Evolutionary conservation across 495 filamentous ascomycete genomes (phyloP).

Genomic region (Xylona heveae): DNA sequence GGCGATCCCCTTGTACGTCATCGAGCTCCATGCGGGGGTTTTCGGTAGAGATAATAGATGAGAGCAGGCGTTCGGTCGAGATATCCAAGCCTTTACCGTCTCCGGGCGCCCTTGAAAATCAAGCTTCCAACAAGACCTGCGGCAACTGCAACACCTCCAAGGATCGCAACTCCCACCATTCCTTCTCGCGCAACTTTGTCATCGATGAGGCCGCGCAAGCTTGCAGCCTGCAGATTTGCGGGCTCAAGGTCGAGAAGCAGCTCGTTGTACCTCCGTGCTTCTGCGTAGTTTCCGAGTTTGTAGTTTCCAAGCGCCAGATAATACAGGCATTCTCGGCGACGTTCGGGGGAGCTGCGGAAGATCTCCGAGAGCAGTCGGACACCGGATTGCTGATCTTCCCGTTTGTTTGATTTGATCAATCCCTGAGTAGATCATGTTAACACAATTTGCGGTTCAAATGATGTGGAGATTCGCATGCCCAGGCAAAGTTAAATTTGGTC

Average conservation of each 20-base stretch:
- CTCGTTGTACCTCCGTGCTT: constrained; percentile 88
- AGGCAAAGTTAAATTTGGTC: constrained; percentile 99
- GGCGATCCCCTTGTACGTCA: no score
- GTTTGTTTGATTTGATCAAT: constrained; percentile 72
- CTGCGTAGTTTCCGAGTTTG: constrained; percentile 92
- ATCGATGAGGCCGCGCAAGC: constrained; percentile 69
- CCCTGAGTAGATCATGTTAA: constrained; percentile 31
- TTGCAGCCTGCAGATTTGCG: constrained; percentile 68
- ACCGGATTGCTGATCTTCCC: constrained; percentile 81
- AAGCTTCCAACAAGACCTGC: constrained; percentile 84
- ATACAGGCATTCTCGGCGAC: constrained; percentile 91
- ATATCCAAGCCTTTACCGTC: constrained; percentile 20
- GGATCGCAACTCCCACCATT: constrained; percentile 84
- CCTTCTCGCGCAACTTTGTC: constrained; percentile 93
- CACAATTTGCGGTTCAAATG: constrained; percentile 5
- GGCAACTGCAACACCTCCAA: constrained; percentile 79
- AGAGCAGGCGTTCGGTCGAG: no score
- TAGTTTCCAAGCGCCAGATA: constrained; percentile 93
- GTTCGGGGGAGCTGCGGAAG: constrained; percentile 77
- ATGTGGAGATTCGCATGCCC: constrained; percentile 32
- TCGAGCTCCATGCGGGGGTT: no score
- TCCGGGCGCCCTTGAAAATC: constrained; percentile 46
- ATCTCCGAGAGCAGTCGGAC: constrained; percentile 90
- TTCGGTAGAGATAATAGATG: no score
- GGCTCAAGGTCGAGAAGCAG: constrained; percentile 74